phyloP scores from a whole-genome alignment of 148 eudicot species.

The Camellia lanceoleosa region DNA sequence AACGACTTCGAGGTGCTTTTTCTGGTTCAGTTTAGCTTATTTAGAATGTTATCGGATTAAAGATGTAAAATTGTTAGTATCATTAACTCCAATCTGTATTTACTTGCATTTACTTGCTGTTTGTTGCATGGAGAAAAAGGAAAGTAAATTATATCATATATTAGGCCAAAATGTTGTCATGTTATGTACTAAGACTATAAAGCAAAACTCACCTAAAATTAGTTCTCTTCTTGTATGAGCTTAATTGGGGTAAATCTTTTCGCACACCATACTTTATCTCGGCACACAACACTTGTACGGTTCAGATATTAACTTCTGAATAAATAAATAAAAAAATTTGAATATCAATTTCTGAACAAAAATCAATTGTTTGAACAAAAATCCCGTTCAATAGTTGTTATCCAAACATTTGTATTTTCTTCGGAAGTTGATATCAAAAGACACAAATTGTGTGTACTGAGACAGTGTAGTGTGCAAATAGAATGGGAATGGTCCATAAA shows the following conservation, averaged over 20 bases:
- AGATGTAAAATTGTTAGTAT: background rate
- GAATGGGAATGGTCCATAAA: background rate
- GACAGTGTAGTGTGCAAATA: no score
- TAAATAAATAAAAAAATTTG: no score
- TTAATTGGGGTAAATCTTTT: background rate
- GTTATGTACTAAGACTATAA: background rate
- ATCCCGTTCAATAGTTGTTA: no score
- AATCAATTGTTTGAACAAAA: no score
- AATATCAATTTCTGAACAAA: no score
- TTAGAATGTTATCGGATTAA: background rate
- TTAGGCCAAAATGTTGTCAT: background rate
- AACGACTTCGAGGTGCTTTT: constrained; percentile 66
- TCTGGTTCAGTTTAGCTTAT: background rate
- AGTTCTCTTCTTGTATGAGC: background rate
- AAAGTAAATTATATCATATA: background rate
- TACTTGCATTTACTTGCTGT: background rate
- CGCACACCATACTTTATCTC: no score
- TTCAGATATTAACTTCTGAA: no score
- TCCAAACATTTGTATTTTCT: no score
- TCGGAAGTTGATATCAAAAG: no score
- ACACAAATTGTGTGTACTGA: no score
- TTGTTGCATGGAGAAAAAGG: background rate
- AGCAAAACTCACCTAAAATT: background rate
- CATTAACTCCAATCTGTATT: background rate
- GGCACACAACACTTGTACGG: no score